Conservation (phyloP, 352 stramenopile genomes). For the Globisporangium acanthophoron region DNA sequence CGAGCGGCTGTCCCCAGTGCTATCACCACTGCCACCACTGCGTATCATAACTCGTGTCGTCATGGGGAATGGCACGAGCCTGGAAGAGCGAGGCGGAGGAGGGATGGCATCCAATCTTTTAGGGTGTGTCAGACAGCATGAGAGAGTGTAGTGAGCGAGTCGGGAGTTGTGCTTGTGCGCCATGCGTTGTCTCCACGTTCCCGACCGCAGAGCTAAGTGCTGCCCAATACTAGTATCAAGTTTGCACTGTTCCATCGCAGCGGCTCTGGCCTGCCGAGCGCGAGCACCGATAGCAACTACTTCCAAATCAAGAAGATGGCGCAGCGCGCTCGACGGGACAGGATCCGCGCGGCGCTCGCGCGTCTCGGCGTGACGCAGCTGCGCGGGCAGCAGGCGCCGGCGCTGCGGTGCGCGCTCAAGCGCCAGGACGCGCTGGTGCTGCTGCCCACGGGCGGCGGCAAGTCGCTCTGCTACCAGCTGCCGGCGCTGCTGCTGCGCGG, state of each 20-base stretch:
- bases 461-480: conserved; percentile 97
- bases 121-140: neutral
- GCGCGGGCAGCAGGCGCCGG: conserved; percentile 35
- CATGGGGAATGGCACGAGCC: neutral
- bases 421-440: conserved; percentile 79
- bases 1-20: neutral
- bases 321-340: conserved; percentile 33
- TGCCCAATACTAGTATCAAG: no score
- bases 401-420: conserved; percentile 35
- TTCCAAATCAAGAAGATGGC: neutral
- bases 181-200: neutral
- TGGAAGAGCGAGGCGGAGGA: no score
- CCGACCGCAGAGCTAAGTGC: no score
- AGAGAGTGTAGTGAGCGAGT: neutral
- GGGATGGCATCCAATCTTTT: no score
- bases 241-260: no score
- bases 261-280: no score
- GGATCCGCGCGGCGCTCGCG: conserved; percentile 39
- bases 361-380: conserved; percentile 41
- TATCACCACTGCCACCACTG: neutral
- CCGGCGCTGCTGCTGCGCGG: conserved; percentile 60
- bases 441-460: conserved; percentile 96
- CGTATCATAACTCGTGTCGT: neutral
- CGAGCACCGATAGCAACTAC: no score
- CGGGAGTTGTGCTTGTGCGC: no score